Base-by-base conservation (phyloP, 306 rosid genomes). In the Corylus americana region DNA sequence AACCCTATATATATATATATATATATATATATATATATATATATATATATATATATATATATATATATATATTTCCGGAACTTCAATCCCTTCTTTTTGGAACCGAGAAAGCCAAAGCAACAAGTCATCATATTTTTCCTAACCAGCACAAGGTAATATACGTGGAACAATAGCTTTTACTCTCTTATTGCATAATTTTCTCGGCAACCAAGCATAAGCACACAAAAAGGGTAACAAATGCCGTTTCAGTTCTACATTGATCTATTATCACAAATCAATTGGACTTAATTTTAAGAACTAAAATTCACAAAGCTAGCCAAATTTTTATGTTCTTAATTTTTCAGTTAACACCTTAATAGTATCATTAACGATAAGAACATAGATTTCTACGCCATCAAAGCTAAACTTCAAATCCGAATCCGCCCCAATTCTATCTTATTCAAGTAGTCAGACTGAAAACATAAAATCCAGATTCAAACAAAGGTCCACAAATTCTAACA, bases 391-490 rank as follows among this genome's bases (percentile, higher is more conserved):
- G 29, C 7, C 44, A 71, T 7, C 9, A 45, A 12, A 14, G 12
- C 14, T 8, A 59, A 25, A 17, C 27, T 50, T 22, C 7, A 8
- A 81, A 51, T 39, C 58, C 42, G 20, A 54, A 62, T 71, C 53
- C 9, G 7, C 42, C 10, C 59, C 49, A 17, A 16, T 66, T 59
- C 35, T 31, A 37, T 25, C 51, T 64, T 49, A 44, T 55, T 73
- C 66, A 7, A 31, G n/a, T 20, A 45, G 31, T 55, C 69, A 47
- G 13, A 55, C 13, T 29, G 5, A 25, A 80, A 18, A 18, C 39
- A 37, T 44, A 42, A 50, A 58, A 59, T 71, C 67, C 69, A 44
- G 68, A 72, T 11, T 50, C 29, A 22, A 68, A 22, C 77, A 5
- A 55, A 12, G 12, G 42, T 12, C 16, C 27, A 7, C 20, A 37